These are phyloP conservation scores for Prillingera fragicola DNA, from an alignment of 1,284 basidiomycete species.

Conservation along the genomic window DNA sequence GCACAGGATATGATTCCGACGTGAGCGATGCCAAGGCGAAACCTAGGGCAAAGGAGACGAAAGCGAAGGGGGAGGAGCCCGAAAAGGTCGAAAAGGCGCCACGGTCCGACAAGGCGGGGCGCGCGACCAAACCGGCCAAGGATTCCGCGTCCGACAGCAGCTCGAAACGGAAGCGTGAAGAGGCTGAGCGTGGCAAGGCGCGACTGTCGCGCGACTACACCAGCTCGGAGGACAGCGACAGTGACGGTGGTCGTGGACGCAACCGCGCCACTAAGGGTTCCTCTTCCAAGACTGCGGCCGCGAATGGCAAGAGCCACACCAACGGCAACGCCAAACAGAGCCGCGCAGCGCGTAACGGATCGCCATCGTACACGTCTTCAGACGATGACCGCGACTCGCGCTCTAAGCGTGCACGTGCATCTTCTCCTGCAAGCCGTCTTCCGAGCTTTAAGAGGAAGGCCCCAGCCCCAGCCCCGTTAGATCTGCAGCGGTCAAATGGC, in stretches of 20 bases:
- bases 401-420: not conserved
- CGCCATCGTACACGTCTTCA: conserved; percentile 5
- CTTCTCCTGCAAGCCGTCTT: not conserved
- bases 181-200: no score
- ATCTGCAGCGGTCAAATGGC: conserved; percentile 7
- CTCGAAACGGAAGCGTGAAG: conserved; percentile 1
- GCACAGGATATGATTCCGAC: not conserved
- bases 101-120: not conserved
- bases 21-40: not conserved
- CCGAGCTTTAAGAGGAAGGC: not conserved
- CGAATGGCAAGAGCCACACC: conserved; percentile 6
- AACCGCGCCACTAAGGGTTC: not conserved
- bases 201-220: conserved; percentile 20
- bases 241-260: conserved; percentile 7
- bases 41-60: not conserved
- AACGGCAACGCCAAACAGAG: not conserved
- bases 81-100: not conserved
- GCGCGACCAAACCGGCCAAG: not conserved
- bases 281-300: not conserved
- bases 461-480: conserved; percentile 5
- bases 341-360: no score
- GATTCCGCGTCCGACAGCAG: not conserved
- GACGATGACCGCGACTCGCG: conserved; percentile 5
- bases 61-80: conserved; percentile 1
- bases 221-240: conserved; percentile 10